Conservation (phyloP, 2,329 filamentous ascomycete genomes). For the Gremmenia infestans region DNA sequence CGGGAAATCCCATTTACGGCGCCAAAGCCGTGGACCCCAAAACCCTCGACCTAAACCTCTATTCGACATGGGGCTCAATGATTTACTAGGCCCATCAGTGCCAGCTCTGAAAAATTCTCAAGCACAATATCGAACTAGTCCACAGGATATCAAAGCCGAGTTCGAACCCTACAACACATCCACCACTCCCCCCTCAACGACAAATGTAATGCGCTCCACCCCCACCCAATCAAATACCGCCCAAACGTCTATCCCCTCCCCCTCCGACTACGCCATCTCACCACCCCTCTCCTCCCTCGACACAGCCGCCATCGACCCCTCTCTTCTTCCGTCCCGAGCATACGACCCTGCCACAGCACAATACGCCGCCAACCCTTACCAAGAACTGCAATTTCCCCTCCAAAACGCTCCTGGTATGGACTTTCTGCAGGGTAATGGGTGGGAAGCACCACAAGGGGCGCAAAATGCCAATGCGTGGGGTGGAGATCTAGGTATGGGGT, state of each 20-base stretch:
- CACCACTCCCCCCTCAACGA: not conserved
- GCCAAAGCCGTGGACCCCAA: constrained; percentile 12
- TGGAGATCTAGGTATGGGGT: constrained; percentile 18
- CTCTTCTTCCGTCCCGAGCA: constrained; percentile 19
- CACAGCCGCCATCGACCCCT: constrained; percentile 26
- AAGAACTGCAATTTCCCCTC: constrained; percentile 23
- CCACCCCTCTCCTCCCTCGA: constrained; percentile 24
- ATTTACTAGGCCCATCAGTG: constrained; percentile 23
- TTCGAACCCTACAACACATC: constrained; percentile 13
- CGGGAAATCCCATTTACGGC: constrained; percentile 4
- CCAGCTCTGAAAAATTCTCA: not conserved
- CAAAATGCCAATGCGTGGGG: constrained; percentile 12
- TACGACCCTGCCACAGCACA: constrained; percentile 6
- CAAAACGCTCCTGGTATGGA: constrained; percentile 25
- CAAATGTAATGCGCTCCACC: constrained; percentile 1
- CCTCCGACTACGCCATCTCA: constrained; percentile 23
- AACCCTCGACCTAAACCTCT: constrained; percentile 24
- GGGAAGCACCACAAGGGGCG: constrained; percentile 10
- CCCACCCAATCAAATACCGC: not conserved
- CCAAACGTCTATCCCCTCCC: constrained; percentile 10
- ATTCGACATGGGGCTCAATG: constrained; percentile 32
- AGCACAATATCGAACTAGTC: not conserved
- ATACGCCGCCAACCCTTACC: constrained; percentile 1
- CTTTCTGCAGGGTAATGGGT: constrained; percentile 21
- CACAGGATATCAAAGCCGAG: constrained; percentile 15